Evolutionary conservation across 345 rosid genomes (phyloP), one percentile per base, ranked within the genome.

Genomic region (Murraya koenigii): DNA sequence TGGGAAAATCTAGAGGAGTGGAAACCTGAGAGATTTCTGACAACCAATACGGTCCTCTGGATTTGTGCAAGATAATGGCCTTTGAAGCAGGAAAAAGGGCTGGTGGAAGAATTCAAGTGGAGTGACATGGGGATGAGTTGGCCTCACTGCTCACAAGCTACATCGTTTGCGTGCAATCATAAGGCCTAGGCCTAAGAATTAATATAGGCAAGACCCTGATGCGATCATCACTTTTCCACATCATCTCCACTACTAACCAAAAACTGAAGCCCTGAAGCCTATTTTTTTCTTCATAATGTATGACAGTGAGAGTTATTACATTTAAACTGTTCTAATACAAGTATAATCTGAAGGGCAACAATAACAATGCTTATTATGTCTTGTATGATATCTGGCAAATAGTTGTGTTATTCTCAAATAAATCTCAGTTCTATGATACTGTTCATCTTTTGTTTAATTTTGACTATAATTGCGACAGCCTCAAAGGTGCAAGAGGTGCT

Each of bases 51-150:
- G 94, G 90, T 80, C 66, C 80, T 0, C 26, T 77, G 55, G 96
- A 93, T 75, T 75, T 93, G 76, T 82, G 89, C 82, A 91, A 92
- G 88, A 95, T 96, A 14, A 91, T 92, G 97, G 99, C 97, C 0
- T 95, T 95, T 36, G 99, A 98, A 63, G 90, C 91, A 0, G 98
- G 98, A 47, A 95, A 86, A 78, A 90, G 94, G 96, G 78, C 80
- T 90, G 72, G 92, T 90, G 6, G 95, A 93, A 82, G 97, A 91
- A 81, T 95, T 91, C 39, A 88, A 90, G 71, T 92, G 94, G 98
- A 84, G 83, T 36, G 62, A 76, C 93, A 82, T 2, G 94, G 93
- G 0, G 97, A 90, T 61, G 87, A 85, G 66, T 85, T 60, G 93
- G 94, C 19, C 89, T 92, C 39, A 90, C 92, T 3, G 84, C 92